Evolutionary conservation across 2,329 filamentous ascomycete genomes (phyloP).

Genomic region (Calonectria hawksworthii): DNA sequence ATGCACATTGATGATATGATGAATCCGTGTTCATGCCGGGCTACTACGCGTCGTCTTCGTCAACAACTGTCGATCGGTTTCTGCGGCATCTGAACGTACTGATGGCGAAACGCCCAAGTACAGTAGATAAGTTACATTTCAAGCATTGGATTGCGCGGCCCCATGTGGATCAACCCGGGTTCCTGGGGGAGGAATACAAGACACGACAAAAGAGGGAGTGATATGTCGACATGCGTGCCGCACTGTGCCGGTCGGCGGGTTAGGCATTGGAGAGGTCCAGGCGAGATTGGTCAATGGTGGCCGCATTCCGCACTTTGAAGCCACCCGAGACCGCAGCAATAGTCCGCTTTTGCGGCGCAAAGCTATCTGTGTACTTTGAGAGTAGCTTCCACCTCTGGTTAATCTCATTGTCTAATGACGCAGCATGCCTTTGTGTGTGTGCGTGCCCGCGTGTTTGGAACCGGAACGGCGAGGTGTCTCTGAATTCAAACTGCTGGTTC

Average conservation of each 20-base stretch:
- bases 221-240: conserved; percentile 11
- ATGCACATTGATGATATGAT: conserved; percentile 9
- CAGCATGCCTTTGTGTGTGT: conserved; percentile 1
- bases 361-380: not conserved
- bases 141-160: conserved; percentile 18
- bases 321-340: not conserved
- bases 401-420: conserved; percentile 7
- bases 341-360: not conserved
- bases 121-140: conserved; percentile 15
- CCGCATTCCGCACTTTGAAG: conserved; percentile 15
- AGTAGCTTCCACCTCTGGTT: not conserved
- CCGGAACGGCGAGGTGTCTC: not conserved
- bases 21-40: conserved; percentile 2
- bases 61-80: conserved; percentile 15
- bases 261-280: conserved; percentile 10
- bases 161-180: conserved; percentile 12
- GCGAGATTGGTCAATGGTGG: conserved; percentile 15
- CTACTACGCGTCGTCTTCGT: conserved; percentile 18
- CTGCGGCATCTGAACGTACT: not conserved
- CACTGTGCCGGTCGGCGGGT: conserved; percentile 4
- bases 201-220: conserved; percentile 8
- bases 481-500: not conserved
- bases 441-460: not conserved
- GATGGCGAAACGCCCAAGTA: conserved; percentile 11
- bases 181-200: not conserved